Conservation (phyloP, 768 basidiomycete genomes). For the Boletus rubescentipes region DNA sequence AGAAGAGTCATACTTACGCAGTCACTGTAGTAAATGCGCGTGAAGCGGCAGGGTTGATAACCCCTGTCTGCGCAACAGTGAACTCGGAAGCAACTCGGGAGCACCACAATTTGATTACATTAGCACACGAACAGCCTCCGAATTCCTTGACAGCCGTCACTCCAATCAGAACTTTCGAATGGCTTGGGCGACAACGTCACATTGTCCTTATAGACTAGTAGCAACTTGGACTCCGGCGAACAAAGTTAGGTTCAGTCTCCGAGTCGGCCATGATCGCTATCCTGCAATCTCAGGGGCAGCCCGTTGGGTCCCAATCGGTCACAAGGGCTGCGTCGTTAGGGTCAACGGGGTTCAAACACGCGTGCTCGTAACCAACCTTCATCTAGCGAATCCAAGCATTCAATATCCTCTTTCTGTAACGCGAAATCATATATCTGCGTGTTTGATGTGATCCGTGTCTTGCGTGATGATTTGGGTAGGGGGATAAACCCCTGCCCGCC, state of each 20-base stretch:
- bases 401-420: conserved; percentile 49
- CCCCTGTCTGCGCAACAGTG: neutral
- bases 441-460: conserved; percentile 56
- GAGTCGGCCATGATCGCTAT: neutral
- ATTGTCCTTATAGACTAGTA: too few relatives aligned
- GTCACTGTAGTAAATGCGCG: too few relatives aligned
- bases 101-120: neutral
- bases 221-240: neutral
- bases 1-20: neutral
- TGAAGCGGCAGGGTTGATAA: too few relatives aligned
- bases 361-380: conserved; percentile 39
- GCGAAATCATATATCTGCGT: conserved; percentile 63
- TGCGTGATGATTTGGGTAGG: conserved; percentile 61
- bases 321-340: neutral
- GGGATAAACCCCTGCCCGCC: conserved; percentile 44
- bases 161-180: neutral
- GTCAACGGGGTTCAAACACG: neutral
- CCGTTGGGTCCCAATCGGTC: conserved; percentile 9
- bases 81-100: too few relatives aligned
- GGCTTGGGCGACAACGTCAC: neutral
- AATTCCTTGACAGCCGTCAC: neutral
- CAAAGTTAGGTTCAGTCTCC: conserved; percentile 22
- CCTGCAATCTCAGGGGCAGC: conserved; percentile 7
- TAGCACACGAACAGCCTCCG: neutral
- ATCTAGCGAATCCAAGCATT: conserved; percentile 50